These are phyloP conservation scores for Leccinum barrowsii DNA, from an alignment of 768 basidiomycete genomes.

Conservation along the genomic window DNA sequence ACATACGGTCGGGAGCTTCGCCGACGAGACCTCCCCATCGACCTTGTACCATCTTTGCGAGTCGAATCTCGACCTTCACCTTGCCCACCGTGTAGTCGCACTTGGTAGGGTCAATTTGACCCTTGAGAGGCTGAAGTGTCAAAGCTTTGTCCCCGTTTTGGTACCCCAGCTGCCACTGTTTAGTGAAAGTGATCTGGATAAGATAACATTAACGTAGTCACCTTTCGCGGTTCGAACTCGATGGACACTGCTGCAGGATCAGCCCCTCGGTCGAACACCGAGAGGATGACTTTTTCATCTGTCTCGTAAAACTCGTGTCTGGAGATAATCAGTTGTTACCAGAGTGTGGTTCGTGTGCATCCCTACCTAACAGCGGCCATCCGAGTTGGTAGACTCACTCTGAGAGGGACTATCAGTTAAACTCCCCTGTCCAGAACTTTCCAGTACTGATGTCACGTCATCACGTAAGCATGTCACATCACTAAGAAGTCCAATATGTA, in stretches of 20 bases:
- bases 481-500: background rate
- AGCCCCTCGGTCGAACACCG: conserved; percentile 76
- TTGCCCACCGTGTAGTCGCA: conserved; percentile 70
- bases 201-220: conserved; percentile 24
- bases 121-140: conserved; percentile 74
- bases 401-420: background rate
- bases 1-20: conserved; percentile 73
- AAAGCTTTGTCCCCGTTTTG: conserved; percentile 68
- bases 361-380: conserved; percentile 31
- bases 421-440: conserved; percentile 24
- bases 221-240: conserved; percentile 62
- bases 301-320: conserved; percentile 90
- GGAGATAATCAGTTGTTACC: background rate
- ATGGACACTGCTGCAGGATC: conserved; percentile 62
- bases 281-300: conserved; percentile 68
- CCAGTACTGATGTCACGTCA: conserved; percentile 26
- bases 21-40: conserved; percentile 77
- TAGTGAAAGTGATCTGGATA: background rate
- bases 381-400: background rate
- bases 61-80: conserved; percentile 83
- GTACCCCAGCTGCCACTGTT: conserved; percentile 35
- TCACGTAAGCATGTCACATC: background rate
- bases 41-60: conserved; percentile 63
- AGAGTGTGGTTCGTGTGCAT: background rate
- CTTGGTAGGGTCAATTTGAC: conserved; percentile 65